Evolutionary conservation across 2,329 filamentous ascomycete genomes (phyloP).

Genomic region (Sphaceloma murrayae): DNA sequence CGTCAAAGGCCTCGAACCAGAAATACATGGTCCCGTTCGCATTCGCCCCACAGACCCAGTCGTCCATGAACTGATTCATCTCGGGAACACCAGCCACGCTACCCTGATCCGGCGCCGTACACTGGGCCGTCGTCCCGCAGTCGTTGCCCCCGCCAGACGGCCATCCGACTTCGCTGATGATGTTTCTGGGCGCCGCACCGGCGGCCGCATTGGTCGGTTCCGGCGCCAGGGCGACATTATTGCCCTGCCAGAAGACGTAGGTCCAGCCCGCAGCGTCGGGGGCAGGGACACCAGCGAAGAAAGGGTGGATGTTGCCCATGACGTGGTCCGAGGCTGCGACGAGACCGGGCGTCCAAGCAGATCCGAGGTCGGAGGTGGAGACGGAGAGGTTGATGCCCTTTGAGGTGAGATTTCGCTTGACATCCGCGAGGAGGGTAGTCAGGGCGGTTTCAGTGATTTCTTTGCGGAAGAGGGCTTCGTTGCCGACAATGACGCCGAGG

Average conservation of each 20-base stretch:
- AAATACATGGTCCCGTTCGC: conserved; percentile 84
- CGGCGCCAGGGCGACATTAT: conserved; percentile 59
- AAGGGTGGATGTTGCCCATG: conserved; percentile 96
- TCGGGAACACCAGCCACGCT: conserved; percentile 69
- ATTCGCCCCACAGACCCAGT: conserved; percentile 74
- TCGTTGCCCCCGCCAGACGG: conserved; percentile 70
- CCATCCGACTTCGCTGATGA: conserved; percentile 91
- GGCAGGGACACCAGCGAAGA: conserved; percentile 72
- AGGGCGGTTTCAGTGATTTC: conserved; percentile 60
- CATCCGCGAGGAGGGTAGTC: conserved; percentile 53
- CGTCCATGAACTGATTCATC: conserved; percentile 76
- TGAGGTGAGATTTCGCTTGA: conserved; percentile 61
- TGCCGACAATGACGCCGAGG: conserved; percentile 54
- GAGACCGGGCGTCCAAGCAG: conserved; percentile 69
- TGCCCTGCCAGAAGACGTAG: conserved; percentile 64
- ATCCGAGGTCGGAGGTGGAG: conserved; percentile 79
- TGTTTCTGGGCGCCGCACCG: conserved; percentile 20
- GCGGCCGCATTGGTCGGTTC: conserved; percentile 38
- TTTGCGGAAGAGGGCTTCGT: conserved; percentile 52
- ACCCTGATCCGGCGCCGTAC: conserved; percentile 47
- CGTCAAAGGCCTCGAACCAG: conserved; percentile 94
- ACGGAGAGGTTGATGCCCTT: conserved; percentile 63
- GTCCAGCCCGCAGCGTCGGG: conserved; percentile 69
- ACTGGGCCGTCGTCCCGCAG: conserved; percentile 53
- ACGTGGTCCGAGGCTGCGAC: conserved; percentile 68